Evolutionary conservation across 352 stramenopile species (phyloP).

Genomic region (Pythium phragmiticola): DNA sequence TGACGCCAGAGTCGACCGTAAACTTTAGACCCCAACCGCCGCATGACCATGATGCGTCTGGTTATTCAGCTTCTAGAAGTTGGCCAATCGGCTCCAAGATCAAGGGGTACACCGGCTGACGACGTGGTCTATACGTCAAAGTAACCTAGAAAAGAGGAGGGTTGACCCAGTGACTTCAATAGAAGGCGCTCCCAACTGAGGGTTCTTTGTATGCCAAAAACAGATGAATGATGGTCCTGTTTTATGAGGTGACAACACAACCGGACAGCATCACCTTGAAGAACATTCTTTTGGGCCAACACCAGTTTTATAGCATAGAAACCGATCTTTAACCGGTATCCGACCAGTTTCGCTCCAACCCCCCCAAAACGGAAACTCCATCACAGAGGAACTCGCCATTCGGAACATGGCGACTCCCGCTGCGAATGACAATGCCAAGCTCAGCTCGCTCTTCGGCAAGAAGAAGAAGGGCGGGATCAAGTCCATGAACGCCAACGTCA

Average conservation of each 20-base stretch:
- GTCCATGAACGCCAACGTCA: slow-evolving; percentile 79
- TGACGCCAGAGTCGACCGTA: not conserved
- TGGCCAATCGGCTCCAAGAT: slow-evolving; percentile 14
- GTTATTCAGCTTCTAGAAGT: slow-evolving; percentile 23
- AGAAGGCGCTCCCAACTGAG: slow-evolving; percentile 6
- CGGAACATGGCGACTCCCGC: slow-evolving; percentile 10
- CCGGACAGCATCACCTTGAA: slow-evolving; percentile 22
- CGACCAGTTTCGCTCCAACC: not conserved
- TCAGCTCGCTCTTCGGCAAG: slow-evolving; percentile 79
- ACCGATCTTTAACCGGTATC: slow-evolving; percentile 22
- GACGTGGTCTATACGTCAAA: slow-evolving; percentile 17
- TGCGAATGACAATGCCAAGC: slow-evolving; percentile 57
- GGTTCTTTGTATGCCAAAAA: slow-evolving; percentile 14
- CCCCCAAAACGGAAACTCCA: not conserved
- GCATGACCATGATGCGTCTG: slow-evolving; percentile 1
- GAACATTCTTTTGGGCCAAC: slow-evolving; percentile 29
- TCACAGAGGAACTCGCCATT: not conserved
- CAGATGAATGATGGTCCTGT: slow-evolving; percentile 19
- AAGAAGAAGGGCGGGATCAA: slow-evolving; percentile 79
- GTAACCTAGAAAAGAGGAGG: slow-evolving; percentile 1
- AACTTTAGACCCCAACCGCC: slow-evolving; percentile 2
- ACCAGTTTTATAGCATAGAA: slow-evolving; percentile 13
- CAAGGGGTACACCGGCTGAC: slow-evolving; percentile 13
- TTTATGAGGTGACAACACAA: not conserved
- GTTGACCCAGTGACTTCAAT: slow-evolving; percentile 20